Base-by-base conservation (phyloP, 768 basidiomycete genomes). In the Naganishia friedmannii region DNA sequence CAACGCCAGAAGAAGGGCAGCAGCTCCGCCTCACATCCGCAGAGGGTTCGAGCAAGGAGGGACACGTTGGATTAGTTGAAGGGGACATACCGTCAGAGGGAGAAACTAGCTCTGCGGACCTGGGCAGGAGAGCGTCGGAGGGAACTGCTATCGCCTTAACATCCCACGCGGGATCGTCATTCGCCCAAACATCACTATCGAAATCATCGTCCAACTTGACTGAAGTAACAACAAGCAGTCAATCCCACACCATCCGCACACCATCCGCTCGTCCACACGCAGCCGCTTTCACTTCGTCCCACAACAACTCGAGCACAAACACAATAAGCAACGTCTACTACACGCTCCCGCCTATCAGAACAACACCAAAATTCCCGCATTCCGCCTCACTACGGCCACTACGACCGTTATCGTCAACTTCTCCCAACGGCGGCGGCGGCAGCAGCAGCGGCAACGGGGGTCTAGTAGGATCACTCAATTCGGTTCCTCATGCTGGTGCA, bases 341-440 rank as follows among this genome's bases (percentile, higher is more conserved):
- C 42, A 42, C 60, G 5, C 60, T 63, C 48, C 65, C 53, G 34
- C 53, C 53, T 15, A 54, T 54, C 54, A 32, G 54, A 45, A 28
- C 67, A 37, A 68, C 42, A 31, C 67, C 67, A 12, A 54, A 68
- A 26, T 68, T 68, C 39, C 67, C 67, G 3, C 67, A 68, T 45
- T 68, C 67, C 4, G 19, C 53, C 12, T 42, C 67, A 32, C 21
- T 68, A n/a, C 67, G 67, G 5, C 67, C 67, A 13, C 28, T 68
- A 37, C 39, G 53, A n/a, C 54, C 54, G 23, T 28, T 55, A 17
- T 56, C 67, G 28, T 26, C 60, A 10, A 42, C 42, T 13, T 8
- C 42, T 42, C 15, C 42, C 15, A 13, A 13, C 42, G 42, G 42
- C 42, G 15, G 42, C 15, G 42, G 39, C 34, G 23, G 37, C 42